phyloP scores from a whole-genome alignment of 495 filamentous ascomycete species.

The Aspergillus panamensis region DNA sequence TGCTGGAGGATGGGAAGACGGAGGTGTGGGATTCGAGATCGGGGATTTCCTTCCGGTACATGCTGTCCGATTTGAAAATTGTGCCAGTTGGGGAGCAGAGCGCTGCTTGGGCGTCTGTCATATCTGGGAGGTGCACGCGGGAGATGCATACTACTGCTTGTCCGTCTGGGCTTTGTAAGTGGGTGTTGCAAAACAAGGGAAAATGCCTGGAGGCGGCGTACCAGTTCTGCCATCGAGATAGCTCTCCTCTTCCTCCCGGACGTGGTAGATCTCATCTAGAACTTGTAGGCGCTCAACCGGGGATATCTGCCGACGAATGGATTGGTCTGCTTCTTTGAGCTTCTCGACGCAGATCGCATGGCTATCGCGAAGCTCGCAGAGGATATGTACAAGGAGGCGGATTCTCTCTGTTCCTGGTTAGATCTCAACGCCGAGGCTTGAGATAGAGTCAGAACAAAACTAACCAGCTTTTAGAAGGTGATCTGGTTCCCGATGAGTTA shows the following conservation, averaged over 20 bases:
- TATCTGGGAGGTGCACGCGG: conserved; percentile 34
- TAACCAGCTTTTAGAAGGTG: conserved; percentile 70
- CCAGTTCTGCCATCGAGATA: conserved; percentile 55
- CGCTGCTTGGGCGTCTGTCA: conserved; percentile 17
- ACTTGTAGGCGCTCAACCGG: conserved; percentile 38
- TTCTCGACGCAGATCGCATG: conserved; percentile 36
- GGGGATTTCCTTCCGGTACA: conserved; percentile 20
- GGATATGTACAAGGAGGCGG: conserved; percentile 56
- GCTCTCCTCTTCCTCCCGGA: conserved; percentile 59
- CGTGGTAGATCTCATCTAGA: conserved; percentile 62
- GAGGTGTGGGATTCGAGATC: conserved; percentile 25
- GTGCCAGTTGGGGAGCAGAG: conserved; percentile 12
- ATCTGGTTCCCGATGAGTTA: conserved; percentile 73
- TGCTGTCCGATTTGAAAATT: conserved; percentile 10
- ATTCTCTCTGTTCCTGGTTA: conserved; percentile 51
- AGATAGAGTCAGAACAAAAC: background rate
- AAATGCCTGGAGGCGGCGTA: conserved; percentile 26
- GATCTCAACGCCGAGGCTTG: background rate
- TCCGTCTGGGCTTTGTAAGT: conserved; percentile 15
- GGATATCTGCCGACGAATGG: conserved; percentile 41
- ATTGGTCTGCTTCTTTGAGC: conserved; percentile 41
- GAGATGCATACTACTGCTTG: conserved; percentile 28
- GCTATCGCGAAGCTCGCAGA: conserved; percentile 43
- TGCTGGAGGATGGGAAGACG: conserved; percentile 20
- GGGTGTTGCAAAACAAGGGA: background rate